Evolutionary conservation across 2,329 filamentous ascomycete genomes (phyloP), one percentile per base, ranked within the genome.

Genomic region (Colletotrichum costaricense): DNA sequence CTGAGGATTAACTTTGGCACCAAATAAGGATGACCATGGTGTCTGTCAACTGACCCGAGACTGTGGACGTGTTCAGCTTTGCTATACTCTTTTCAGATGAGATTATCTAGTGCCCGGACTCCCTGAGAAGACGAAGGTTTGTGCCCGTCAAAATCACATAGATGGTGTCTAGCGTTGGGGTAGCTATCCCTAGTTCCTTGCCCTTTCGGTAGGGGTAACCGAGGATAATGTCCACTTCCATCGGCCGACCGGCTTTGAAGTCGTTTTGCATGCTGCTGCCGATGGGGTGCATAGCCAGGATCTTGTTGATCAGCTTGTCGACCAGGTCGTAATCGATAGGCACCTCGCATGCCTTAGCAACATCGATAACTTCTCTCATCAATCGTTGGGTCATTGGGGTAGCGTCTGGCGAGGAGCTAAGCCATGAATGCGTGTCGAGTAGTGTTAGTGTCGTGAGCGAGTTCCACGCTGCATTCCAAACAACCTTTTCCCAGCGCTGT

Each of bases 161-260:
- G 14, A 85, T 75, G 0, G 81, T 81, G 60, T 84, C 80, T 78
- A 92, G 76, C 71, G 88, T 83, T 2, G 88, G 87, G 81, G 89
- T 88, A 72, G 88, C 83, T 9, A 90, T 81, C 0, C 88, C 89
- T 46, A 88, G 83, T 76, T 87, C 86, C 71, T 84, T 84, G 0
- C 88, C 90, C 69, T 90, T 86, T 67, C 84, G 81, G 6, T 91
- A 86, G 3, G 90, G 88, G 77, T 91, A 91, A 0, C 90, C 90
- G 14, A 92, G 77, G 64, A 92, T 91, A 5, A 91, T 88, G 64
- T 92, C 90, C 65, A 92, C 81, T 78, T 93, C 91, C 88, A 92
- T 88, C 9, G 83, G 84, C 75, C 86, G 86, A 0, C 88, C 88
- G 22, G 85, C 83, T 76, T 89, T 86, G 80, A 86, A 90, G 78